phyloP scores from a whole-genome alignment of 176 grass and related monocot genomes.

The Luzula sylvatica region DNA sequence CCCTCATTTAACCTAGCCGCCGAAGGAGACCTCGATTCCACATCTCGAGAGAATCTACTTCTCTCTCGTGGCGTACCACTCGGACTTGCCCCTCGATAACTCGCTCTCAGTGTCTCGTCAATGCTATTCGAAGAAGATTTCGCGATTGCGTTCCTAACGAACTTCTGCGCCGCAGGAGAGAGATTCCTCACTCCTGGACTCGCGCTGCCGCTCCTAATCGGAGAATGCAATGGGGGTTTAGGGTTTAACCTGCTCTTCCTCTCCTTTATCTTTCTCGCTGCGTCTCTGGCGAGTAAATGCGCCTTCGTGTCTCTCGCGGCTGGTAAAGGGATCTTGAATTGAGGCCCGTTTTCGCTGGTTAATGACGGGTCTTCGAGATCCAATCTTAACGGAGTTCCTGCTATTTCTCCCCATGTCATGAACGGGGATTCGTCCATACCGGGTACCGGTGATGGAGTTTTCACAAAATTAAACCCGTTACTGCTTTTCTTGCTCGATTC shows the following conservation, averaged over 20 bases:
- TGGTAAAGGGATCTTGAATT: slow-evolving; percentile 69
- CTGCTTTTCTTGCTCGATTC: slow-evolving; percentile 62
- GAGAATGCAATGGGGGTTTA: slow-evolving; percentile 47
- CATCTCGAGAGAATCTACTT: slow-evolving; percentile 82
- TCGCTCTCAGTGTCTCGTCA: slow-evolving; percentile 89
- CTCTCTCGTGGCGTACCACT: slow-evolving; percentile 41
- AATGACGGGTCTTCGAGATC: slow-evolving; percentile 49
- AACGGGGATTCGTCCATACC: slow-evolving; percentile 87
- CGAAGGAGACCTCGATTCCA: slow-evolving; percentile 56
- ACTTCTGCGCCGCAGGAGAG: slow-evolving; percentile 81
- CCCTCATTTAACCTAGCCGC: not conserved
- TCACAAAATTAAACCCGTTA: slow-evolving; percentile 82
- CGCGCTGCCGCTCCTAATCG: slow-evolving; percentile 56
- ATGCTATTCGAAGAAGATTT: slow-evolving; percentile 45
- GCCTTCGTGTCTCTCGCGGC: slow-evolving; percentile 72
- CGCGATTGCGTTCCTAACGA: slow-evolving; percentile 71
- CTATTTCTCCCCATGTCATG: slow-evolving; percentile 98
- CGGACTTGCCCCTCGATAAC: slow-evolving; percentile 72
- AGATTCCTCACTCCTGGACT: slow-evolving; percentile 58
- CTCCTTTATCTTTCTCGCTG: slow-evolving; percentile 76
- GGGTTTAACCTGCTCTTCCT: slow-evolving; percentile 41
- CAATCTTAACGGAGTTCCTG: slow-evolving; percentile 73
- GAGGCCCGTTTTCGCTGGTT: slow-evolving; percentile 33
- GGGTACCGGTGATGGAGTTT: slow-evolving; percentile 70
- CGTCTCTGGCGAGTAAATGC: slow-evolving; percentile 74